Evolutionary conservation across 1,139 yeast genomes (phyloP).

Genomic region (Debaryomyces fabryi): DNA sequence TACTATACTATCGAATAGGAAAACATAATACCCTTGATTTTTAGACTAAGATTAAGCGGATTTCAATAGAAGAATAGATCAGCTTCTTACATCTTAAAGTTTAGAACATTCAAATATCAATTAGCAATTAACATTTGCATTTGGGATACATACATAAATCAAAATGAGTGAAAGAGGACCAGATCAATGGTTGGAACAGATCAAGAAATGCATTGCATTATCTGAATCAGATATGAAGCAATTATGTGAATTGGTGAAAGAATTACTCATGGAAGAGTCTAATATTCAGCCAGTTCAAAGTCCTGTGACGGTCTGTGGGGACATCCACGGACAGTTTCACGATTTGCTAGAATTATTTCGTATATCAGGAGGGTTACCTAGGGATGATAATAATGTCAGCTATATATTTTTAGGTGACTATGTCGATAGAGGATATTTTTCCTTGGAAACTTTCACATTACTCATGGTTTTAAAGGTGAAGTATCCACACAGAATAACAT

Average conservation of each 20-base stretch:
- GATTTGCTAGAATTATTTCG: conserved; percentile 88
- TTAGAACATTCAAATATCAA: background rate
- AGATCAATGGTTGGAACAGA: conserved; percentile 94
- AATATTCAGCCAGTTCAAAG: conserved; percentile 95
- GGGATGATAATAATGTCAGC: conserved; percentile 50
- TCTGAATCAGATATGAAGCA: conserved; percentile 96
- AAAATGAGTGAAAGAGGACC: conserved; percentile 82
- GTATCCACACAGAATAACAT: conserved; percentile 82
- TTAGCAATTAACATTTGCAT: background rate
- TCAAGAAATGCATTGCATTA: conserved; percentile 84
- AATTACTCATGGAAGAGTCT: conserved; percentile 72
- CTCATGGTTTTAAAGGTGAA: conserved; percentile 89
- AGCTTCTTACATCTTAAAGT: background rate
- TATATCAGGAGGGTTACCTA: conserved; percentile 90
- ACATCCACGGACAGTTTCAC: conserved; percentile 97
- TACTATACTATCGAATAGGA: background rate
- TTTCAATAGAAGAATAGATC: background rate
- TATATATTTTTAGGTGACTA: conserved; percentile 91
- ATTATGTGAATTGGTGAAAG: conserved; percentile 90
- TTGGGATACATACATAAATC: background rate
- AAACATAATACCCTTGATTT: background rate
- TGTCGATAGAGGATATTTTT: conserved; percentile 95
- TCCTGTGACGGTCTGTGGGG: conserved; percentile 99
- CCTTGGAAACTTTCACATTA: conserved; percentile 88
- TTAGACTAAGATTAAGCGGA: background rate